Percentiles rank a stretch among this genome's conserved stretches.
phyloP scores from a whole-genome alignment of 2,329 filamentous ascomycete genomes.

The Epichloe sylvatica region DNA sequence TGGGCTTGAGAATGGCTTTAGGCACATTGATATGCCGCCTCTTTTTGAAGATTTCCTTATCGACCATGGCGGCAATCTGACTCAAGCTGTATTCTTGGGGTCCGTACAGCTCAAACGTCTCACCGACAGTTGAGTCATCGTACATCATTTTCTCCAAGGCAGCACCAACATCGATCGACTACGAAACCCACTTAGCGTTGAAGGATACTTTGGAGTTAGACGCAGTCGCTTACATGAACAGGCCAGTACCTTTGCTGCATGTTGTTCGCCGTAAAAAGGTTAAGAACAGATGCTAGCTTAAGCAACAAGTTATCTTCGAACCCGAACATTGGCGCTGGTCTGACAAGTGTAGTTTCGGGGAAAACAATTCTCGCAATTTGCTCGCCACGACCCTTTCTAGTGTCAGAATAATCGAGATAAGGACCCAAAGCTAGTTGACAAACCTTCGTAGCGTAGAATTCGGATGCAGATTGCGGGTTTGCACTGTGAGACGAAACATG shows the following conservation, averaged over 20 bases:
- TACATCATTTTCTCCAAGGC: conserved; percentile 83
- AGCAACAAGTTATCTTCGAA: conserved; percentile 88
- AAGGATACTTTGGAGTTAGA: neutral
- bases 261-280: conserved; percentile 78
- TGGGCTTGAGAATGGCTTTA: conserved; percentile 62
- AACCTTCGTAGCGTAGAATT: conserved; percentile 86
- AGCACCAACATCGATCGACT: conserved; percentile 79
- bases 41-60: conserved; percentile 87
- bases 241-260: conserved; percentile 86
- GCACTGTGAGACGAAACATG: conserved; percentile 95
- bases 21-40: conserved; percentile 86
- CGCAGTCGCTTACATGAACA: conserved; percentile 54
- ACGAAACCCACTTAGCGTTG: neutral
- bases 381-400: conserved; percentile 56
- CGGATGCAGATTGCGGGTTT: conserved; percentile 61
- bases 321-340: conserved; percentile 85
- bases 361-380: conserved; percentile 75
- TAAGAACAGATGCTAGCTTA: conserved; percentile 65
- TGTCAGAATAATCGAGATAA: neutral
- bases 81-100: conserved; percentile 83
- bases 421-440: conserved; percentile 7
- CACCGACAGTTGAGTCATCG: conserved; percentile 76
- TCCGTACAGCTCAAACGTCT: conserved; percentile 91
- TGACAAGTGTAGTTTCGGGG: conserved; percentile 92
- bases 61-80: conserved; percentile 76